Evolutionary conservation across 1,284 basidiomycete species (phyloP).

Genomic region (Cystobasidium sp.): DNA sequence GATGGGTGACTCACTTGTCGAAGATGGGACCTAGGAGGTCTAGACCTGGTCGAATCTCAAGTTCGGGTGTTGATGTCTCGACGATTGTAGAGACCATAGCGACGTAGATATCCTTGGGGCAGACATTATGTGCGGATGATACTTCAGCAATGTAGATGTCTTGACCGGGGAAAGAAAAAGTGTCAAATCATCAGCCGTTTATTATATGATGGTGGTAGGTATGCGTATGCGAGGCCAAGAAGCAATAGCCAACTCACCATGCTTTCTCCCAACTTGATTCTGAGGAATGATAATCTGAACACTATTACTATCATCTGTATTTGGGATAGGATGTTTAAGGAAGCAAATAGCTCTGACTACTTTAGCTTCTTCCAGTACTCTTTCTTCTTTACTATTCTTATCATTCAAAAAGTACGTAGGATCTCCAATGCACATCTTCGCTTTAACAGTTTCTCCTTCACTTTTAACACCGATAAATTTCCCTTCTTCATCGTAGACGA

Average conservation of each 20-base stretch:
- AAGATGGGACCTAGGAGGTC: conserved; percentile 89
- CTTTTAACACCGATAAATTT: conserved; percentile 92
- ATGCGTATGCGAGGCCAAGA: neutral
- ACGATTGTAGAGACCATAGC: conserved; percentile 99
- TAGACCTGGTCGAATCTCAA: conserved; percentile 88
- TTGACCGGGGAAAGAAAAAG: conserved; percentile 57
- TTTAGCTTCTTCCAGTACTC: conserved; percentile 89
- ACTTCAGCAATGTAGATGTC: conserved; percentile 99
- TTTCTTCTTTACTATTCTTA: conserved; percentile 61
- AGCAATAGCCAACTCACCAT: conserved; percentile 69
- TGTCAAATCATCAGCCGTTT: conserved; percentile 8
- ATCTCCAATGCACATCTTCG: conserved; percentile 97
- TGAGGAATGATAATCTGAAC: conserved; percentile 98
- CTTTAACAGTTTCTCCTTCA: conserved; percentile 90
- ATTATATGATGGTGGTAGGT: neutral
- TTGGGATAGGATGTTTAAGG: conserved; percentile 97
- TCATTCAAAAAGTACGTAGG: conserved; percentile 91
- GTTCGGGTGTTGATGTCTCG: conserved; percentile 90
- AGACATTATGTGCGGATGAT: conserved; percentile 95
- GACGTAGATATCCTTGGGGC: conserved; percentile 90
- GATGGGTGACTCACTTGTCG: conserved; percentile 74
- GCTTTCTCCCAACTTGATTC: conserved; percentile 92
- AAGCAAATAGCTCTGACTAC: conserved; percentile 97
- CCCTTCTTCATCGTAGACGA: conserved; percentile 82
- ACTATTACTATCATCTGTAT: conserved; percentile 92